Conservation (phyloP, 768 basidiomycete species). For the Boletus rubescentipes region DNA sequence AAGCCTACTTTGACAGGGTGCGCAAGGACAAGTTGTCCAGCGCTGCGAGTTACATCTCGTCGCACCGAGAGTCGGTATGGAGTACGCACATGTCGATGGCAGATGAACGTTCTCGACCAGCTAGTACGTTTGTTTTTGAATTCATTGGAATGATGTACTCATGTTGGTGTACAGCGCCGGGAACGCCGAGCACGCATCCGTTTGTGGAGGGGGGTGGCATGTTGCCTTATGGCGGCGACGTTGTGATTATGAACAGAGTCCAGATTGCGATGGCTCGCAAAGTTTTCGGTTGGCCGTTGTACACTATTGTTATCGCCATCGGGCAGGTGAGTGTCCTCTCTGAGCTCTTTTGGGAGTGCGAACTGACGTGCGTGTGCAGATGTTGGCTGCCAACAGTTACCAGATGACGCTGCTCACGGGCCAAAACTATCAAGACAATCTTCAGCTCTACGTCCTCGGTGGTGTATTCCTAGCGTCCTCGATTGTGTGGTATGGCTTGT, state of each 20-base stretch:
- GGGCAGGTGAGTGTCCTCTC: constrained; percentile 58
- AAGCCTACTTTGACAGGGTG: constrained; percentile 89
- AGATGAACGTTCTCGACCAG: constrained; percentile 67
- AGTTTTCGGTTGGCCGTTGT: constrained; percentile 85
- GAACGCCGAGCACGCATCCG: constrained; percentile 51
- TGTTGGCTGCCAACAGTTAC: constrained; percentile 91
- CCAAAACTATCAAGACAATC: constrained; percentile 74
- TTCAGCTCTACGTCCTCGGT: constrained; percentile 90
- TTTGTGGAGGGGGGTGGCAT: constrained; percentile 47
- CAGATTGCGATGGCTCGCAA: constrained; percentile 84
- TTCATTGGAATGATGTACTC: constrained; percentile 17
- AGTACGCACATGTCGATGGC: constrained; percentile 55
- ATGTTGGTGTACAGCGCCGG: constrained; percentile 28
- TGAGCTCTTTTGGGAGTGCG: background rate
- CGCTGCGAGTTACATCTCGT: constrained; percentile 76
- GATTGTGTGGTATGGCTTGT: constrained; percentile 85
- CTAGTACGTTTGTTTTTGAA: constrained; percentile 50
- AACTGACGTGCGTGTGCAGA: constrained; percentile 38
- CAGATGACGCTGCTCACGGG: constrained; percentile 91
- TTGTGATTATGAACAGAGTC: constrained; percentile 75
- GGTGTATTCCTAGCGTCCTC: constrained; percentile 85
- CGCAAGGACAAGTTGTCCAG: constrained; percentile 84
- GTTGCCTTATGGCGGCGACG: constrained; percentile 53
- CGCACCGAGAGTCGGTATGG: constrained; percentile 79
- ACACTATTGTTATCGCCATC: constrained; percentile 83